These are phyloP conservation scores for Penicillium arizonense DNA, from an alignment of 495 filamentous ascomycete genomes.

Conservation along the genomic window DNA sequence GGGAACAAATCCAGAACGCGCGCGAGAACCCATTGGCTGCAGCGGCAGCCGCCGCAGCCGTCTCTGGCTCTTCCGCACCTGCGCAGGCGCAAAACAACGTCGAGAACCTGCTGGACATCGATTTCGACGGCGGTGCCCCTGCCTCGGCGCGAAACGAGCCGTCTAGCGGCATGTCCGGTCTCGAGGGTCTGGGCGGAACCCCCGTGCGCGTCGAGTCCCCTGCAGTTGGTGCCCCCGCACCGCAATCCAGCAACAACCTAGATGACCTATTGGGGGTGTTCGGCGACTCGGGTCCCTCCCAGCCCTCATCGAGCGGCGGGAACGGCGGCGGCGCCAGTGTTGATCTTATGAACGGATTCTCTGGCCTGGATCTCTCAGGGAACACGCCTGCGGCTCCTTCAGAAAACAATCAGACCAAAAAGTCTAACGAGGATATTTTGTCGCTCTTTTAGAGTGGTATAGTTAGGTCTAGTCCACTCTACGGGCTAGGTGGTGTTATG, in stretches of 20 bases:
- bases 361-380: constrained; percentile 70
- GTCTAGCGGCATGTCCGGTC: constrained; percentile 57
- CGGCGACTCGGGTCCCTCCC: constrained; percentile 37
- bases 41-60: constrained; percentile 67
- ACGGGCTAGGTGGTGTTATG: constrained; percentile 11
- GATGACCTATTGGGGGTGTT: constrained; percentile 92
- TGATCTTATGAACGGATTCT: constrained; percentile 83
- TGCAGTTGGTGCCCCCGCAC: constrained; percentile 42
- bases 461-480: constrained; percentile 8
- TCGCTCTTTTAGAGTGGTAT: constrained; percentile 69
- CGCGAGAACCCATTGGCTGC: constrained; percentile 91
- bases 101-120: constrained; percentile 95
- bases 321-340: constrained; percentile 35
- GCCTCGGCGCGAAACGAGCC: constrained; percentile 78
- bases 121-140: constrained; percentile 93
- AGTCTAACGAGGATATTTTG: constrained; percentile 84
- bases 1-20: constrained; percentile 85
- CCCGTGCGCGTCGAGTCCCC: constrained; percentile 77
- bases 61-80: constrained; percentile 49
- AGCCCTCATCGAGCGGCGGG: constrained; percentile 29
- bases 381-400: constrained; percentile 17
- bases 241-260: constrained; percentile 58
- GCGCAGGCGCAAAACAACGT: constrained; percentile 68
- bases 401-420: constrained; percentile 42
- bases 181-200: constrained; percentile 75